These are phyloP conservation scores for Juglanconis oblonga DNA, from an alignment of 2,329 filamentous ascomycete genomes.

Conservation along the genomic window DNA sequence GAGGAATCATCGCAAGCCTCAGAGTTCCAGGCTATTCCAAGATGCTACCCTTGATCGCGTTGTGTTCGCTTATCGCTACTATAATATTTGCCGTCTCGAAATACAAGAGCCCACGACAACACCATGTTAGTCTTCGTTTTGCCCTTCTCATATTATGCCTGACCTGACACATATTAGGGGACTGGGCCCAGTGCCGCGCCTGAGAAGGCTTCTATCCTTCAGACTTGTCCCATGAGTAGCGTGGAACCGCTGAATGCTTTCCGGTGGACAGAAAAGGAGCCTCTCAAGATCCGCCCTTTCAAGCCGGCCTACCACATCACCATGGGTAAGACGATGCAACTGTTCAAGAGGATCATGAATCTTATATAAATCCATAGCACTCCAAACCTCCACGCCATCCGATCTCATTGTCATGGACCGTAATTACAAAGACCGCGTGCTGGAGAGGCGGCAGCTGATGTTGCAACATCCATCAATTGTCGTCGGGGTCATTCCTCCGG, in stretches of 20 bases:
- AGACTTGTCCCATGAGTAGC: slow-evolving; percentile 11
- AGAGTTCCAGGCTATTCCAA: neutral
- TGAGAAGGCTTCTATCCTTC: neutral
- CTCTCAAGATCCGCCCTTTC: slow-evolving; percentile 43
- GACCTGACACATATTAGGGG: neutral
- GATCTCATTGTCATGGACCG: slow-evolving; percentile 52
- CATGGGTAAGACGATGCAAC: slow-evolving; percentile 40
- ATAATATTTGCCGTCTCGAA: neutral
- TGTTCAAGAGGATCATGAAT: neutral
- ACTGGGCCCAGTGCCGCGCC: no score
- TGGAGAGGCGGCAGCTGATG: slow-evolving; percentile 37
- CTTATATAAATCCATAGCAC: slow-evolving; percentile 28
- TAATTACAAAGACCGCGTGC: slow-evolving; percentile 46
- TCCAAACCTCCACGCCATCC: slow-evolving; percentile 41
- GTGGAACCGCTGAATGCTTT: slow-evolving; percentile 31
- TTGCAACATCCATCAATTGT: slow-evolving; percentile 35
- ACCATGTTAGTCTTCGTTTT: neutral
- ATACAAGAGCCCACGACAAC: no score
- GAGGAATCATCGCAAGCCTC: no score
- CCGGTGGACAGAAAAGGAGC: slow-evolving; percentile 38
- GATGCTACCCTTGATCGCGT: neutral
- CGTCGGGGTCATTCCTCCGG: slow-evolving; percentile 39
- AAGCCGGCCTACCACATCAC: slow-evolving; percentile 53
- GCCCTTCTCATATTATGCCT: neutral
- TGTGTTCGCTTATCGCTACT: neutral